These are phyloP conservation scores for Rhynchospora pubera DNA, from an alignment of 176 grass and related monocot species.

Conservation along the genomic window DNA sequence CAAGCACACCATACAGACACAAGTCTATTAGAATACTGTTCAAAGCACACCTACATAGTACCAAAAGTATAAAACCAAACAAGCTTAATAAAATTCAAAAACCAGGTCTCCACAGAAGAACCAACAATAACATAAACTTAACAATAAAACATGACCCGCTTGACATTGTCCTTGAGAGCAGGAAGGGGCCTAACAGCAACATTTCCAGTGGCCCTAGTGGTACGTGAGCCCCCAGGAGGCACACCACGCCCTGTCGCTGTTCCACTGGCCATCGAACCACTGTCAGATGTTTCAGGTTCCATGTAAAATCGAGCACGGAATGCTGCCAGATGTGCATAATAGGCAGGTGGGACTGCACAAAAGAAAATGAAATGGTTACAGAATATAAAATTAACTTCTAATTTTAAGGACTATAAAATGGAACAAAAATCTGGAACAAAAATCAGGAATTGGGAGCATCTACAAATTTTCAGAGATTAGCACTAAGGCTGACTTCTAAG, in stretches of 20 bases:
- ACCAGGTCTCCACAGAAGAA: not conserved
- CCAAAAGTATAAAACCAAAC: not conserved
- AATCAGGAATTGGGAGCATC: no score
- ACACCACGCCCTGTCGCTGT: conserved; percentile 37
- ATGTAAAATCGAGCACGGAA: conserved; percentile 88
- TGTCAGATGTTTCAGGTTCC: conserved; percentile 81
- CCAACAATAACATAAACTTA: conserved; percentile 24
- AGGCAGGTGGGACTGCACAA: conserved; percentile 76
- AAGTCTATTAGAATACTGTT: not conserved
- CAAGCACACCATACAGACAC: not conserved
- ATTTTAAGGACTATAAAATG: not conserved
- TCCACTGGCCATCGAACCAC: conserved; percentile 63
- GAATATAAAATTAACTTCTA: not conserved
- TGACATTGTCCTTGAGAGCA: conserved; percentile 87
- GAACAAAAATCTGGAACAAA: no score
- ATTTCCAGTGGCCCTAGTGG: conserved; percentile 40
- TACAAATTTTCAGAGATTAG: not conserved
- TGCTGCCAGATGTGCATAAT: conserved; percentile 84
- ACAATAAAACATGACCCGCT: conserved; percentile 93
- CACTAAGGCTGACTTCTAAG: no score
- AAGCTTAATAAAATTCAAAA: not conserved
- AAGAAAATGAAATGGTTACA: not conserved
- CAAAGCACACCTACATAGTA: not conserved
- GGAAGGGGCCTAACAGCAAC: conserved; percentile 81
- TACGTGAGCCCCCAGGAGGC: conserved; percentile 31